Base-by-base conservation (phyloP, 2,329 filamentous ascomycete genomes). In the Colletotrichum incanum region DNA sequence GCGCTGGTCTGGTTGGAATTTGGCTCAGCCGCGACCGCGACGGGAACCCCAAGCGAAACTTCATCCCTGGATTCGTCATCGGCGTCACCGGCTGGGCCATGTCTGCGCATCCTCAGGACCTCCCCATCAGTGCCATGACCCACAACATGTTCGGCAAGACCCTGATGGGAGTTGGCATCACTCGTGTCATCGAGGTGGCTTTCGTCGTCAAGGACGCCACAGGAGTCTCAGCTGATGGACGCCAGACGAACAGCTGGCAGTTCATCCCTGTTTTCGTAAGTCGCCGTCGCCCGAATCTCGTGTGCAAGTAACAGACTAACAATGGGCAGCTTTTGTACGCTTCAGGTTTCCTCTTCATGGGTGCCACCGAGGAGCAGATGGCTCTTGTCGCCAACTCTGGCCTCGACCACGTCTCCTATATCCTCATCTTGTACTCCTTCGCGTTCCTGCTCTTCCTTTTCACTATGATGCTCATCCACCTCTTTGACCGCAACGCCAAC, bases 341-440 rank as follows among this genome's bases (percentile, higher is more conserved):
- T 7, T 93, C 95, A 4, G 96, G 96, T 1, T 98, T 98, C 84
- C 88, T 99, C 50, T 99, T 99, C 85, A 97, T 98, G 95, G 93
- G 94, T 41, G 96, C 96, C 20, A 98, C 95, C 0, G 96, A 98
- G 81, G 95, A 99, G 84, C 96, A 98, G 83, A 98, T 98, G 94
- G 79, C 86, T 28, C 86, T 98, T 1, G 86, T 98, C 6, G 88
- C 90, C 50, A 86, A 90, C 49, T 93, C 93, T 0, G 88, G 91
- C 71, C 91, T 98, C 77, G 95, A 95, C 34, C 94, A 97, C 78
- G 94, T 98, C 52, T 93, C 95, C 6, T 99, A 98, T 81, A 91
- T 98, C 50, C 88, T 99, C 34, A 95, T 98, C 65, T 85, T 98
- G 12, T 98, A 93, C 87, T 97, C 94, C 77, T 86, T 98, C 63